phyloP scores from a whole-genome alignment of 371 early-diverging fungal species.

The Mortierella sp. region DNA sequence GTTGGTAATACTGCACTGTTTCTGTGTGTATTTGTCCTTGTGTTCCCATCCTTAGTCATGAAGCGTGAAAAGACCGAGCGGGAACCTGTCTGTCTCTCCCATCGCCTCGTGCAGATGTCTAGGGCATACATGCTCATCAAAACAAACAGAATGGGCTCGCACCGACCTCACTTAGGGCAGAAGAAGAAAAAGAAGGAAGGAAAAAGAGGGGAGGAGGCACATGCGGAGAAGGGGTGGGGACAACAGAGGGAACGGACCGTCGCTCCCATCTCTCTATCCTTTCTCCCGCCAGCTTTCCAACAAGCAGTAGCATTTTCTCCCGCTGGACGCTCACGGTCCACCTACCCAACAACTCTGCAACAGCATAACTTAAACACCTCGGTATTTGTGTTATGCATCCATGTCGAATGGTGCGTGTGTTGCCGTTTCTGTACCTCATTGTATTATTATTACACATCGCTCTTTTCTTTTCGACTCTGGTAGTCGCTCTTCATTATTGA shows the following conservation, averaged over 20 bases:
- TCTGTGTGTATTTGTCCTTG: neutral
- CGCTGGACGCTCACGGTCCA: slow-evolving; percentile 4
- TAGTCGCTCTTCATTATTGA: no score
- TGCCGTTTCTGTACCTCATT: no score
- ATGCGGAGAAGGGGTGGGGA: neutral
- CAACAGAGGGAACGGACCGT: slow-evolving; percentile 4
- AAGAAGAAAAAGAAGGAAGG: neutral
- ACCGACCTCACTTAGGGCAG: no score
- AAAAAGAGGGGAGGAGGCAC: neutral
- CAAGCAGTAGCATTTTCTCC: neutral
- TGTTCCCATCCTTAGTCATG: neutral
- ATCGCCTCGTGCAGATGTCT: neutral
- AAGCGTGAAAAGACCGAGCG: neutral
- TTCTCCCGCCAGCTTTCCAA: neutral
- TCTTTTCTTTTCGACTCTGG: slow-evolving; percentile 92
- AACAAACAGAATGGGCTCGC: neutral
- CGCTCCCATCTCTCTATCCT: neutral
- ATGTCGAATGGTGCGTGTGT: neutral
- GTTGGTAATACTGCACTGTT: neutral
- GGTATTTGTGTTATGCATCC: neutral
- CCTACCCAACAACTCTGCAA: neutral
- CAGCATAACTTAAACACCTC: neutral
- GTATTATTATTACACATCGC: no score
- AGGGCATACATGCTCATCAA: neutral
- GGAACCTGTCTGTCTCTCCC: neutral